Evolutionary conservation across 129 eudicot genomes (phyloP).

Genomic region (Mikania micrantha): DNA sequence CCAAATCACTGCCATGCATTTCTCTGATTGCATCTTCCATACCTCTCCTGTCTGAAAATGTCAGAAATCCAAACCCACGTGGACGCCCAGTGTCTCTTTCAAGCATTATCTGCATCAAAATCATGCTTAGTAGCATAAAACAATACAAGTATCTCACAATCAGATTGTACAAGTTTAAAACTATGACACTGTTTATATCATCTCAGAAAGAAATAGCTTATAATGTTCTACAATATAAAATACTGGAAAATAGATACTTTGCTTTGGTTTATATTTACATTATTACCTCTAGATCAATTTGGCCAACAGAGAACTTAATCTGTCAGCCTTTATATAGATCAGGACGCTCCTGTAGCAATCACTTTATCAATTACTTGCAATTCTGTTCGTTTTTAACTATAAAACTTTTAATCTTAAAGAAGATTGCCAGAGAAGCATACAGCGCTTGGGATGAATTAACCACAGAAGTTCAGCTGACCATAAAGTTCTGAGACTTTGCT

Average conservation of each 20-base stretch:
- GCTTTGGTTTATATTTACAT: conserved; percentile 11
- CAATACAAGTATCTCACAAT: not conserved
- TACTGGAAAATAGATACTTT: conserved; percentile 13
- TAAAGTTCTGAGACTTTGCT: conserved; percentile 9
- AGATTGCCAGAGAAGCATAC: conserved; percentile 12
- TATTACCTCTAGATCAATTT: conserved; percentile 22
- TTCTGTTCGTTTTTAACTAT: not conserved
- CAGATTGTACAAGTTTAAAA: not conserved
- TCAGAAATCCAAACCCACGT: conserved; percentile 94
- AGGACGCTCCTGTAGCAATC: conserved; percentile 18
- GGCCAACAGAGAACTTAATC: conserved; percentile 24
- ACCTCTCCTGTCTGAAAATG: conserved; percentile 83
- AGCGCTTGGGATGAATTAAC: conserved; percentile 16
- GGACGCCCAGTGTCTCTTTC: conserved; percentile 98
- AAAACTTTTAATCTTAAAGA: not conserved
- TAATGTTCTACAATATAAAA: not conserved
- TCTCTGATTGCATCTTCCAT: conserved; percentile 95
- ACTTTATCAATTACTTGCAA: conserved; percentile 8
- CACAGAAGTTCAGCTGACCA: conserved; percentile 20
- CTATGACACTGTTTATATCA: not conserved
- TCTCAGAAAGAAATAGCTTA: not conserved
- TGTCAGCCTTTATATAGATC: not conserved
- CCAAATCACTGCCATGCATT: conserved; percentile 82
- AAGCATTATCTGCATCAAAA: conserved; percentile 61
- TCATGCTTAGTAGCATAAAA: conserved; percentile 17